Conservation (phyloP, 23 red algal species). For the Gracilariopsis chorda region DNA sequence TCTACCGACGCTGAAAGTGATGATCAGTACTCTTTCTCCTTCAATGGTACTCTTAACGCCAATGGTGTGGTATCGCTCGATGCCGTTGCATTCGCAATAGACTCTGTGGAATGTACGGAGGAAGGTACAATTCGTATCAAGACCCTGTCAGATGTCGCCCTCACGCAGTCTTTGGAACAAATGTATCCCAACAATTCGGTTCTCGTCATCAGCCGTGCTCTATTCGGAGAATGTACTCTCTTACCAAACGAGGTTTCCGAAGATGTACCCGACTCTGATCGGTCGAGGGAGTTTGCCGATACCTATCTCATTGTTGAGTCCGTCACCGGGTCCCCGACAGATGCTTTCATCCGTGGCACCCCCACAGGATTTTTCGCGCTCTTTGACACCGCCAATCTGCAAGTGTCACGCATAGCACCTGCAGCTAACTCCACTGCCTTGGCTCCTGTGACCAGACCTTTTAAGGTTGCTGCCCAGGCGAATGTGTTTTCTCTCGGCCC, state of each 20-base stretch:
- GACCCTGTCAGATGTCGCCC: not conserved
- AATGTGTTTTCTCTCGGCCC: conserved; percentile 13
- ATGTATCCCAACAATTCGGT: conserved; percentile 11
- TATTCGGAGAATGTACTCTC: conserved; percentile 31
- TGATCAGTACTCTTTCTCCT: not conserved
- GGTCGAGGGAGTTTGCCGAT: not conserved
- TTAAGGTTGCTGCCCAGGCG: not conserved
- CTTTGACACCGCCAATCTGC: conserved; percentile 7
- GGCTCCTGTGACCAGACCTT: not conserved
- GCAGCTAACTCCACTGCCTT: not conserved
- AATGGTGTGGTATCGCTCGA: conserved; percentile 36
- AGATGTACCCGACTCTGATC: not conserved
- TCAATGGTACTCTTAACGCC: not conserved
- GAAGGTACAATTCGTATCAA: not conserved
- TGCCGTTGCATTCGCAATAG: not conserved
- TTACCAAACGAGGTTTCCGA: not conserved
- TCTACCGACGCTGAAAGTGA: not conserved
- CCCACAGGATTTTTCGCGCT: conserved; percentile 33
- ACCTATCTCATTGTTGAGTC: conserved; percentile 30
- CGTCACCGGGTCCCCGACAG: not conserved
- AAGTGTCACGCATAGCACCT: not conserved
- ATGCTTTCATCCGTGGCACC: conserved; percentile 2
- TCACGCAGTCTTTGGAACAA: not conserved
- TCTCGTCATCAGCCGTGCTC: not conserved
- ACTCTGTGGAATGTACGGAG: not conserved